phyloP scores from a whole-genome alignment of 192 early-diverging fungal genomes.

The Umbelopsis sp. region DNA sequence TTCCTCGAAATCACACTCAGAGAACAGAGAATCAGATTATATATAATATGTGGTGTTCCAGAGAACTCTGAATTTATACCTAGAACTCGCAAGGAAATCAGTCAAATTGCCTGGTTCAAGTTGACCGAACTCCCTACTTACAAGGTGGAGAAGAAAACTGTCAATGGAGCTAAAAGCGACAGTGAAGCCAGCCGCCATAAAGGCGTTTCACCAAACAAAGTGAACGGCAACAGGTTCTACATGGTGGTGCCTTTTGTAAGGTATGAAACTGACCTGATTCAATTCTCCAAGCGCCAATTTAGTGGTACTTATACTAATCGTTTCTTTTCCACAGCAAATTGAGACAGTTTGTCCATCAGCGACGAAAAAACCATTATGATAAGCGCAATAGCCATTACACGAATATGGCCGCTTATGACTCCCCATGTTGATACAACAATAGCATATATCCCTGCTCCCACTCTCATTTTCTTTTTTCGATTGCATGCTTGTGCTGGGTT shows the following conservation, averaged over 20 bases:
- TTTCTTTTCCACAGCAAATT: constrained; percentile 13
- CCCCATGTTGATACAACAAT: no score
- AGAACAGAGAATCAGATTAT: constrained; percentile 89
- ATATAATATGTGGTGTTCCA: constrained; percentile 87
- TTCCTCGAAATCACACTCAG: constrained; percentile 87
- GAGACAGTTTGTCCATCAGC: constrained; percentile 31
- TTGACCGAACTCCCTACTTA: constrained; percentile 66
- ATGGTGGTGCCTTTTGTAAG: constrained; percentile 75
- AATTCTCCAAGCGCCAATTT: not conserved
- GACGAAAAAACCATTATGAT: not conserved
- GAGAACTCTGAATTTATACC: constrained; percentile 82
- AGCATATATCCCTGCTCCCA: no score
- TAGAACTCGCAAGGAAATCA: constrained; percentile 93
- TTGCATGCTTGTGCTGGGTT: no score
- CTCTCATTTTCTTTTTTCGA: no score
- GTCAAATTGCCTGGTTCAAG: constrained; percentile 75
- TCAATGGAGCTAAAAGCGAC: constrained; percentile 24
- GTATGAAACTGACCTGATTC: constrained; percentile 30
- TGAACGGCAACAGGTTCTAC: constrained; percentile 62
- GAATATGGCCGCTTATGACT: no score
- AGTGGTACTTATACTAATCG: not conserved
- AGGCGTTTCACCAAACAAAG: constrained; percentile 25
- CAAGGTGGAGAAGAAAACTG: constrained; percentile 35
- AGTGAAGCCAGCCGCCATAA: constrained; percentile 18
- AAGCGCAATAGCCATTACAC: no score